phyloP scores from a whole-genome alignment of 2,329 filamentous ascomycete species.

The Colletotrichum sp. region DNA sequence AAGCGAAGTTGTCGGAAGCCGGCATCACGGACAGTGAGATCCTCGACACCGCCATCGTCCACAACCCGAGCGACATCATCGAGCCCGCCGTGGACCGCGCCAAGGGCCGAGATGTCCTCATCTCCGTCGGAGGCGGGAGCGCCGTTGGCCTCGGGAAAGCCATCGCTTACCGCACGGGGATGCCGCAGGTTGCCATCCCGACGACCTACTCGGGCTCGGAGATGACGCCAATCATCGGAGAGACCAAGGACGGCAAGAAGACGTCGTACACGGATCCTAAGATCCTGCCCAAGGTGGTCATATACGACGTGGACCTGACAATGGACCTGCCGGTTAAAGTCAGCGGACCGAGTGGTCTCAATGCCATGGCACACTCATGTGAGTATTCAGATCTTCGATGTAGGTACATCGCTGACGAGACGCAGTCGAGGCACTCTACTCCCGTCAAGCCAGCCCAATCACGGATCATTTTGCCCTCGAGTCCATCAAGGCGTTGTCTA shows the following conservation, averaged over 20 bases:
- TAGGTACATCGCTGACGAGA: not conserved
- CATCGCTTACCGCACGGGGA: slow-evolving; percentile 54
- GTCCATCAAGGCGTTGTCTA: slow-evolving; percentile 17
- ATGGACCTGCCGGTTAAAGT: slow-evolving; percentile 18
- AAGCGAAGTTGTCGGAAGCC: slow-evolving; percentile 23
- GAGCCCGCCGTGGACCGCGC: slow-evolving; percentile 32
- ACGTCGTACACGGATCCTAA: slow-evolving; percentile 12
- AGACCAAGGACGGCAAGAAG: slow-evolving; percentile 21
- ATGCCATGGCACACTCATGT: slow-evolving; percentile 21
- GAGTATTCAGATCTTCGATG: not conserved
- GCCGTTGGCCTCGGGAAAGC: slow-evolving; percentile 65
- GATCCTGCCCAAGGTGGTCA: slow-evolving; percentile 19
- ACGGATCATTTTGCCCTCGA: slow-evolving; percentile 14
- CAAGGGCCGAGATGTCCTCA: slow-evolving; percentile 55
- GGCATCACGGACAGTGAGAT: slow-evolving; percentile 37
- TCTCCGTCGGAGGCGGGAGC: slow-evolving; percentile 67
- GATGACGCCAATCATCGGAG: slow-evolving; percentile 52
- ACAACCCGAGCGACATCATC: slow-evolving; percentile 29
- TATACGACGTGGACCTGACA: slow-evolving; percentile 18
- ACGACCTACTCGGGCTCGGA: slow-evolving; percentile 66
- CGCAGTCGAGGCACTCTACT: slow-evolving; percentile 18
- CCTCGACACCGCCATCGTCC: slow-evolving; percentile 36
- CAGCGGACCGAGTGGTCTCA: slow-evolving; percentile 16
- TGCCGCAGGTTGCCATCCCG: slow-evolving; percentile 64
- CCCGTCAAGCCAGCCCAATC: slow-evolving; percentile 13